Evolutionary conservation across 2,329 filamentous ascomycete genomes (phyloP), one percentile per base, ranked within the genome.

Genomic region (Exophiala alcalophila): DNA sequence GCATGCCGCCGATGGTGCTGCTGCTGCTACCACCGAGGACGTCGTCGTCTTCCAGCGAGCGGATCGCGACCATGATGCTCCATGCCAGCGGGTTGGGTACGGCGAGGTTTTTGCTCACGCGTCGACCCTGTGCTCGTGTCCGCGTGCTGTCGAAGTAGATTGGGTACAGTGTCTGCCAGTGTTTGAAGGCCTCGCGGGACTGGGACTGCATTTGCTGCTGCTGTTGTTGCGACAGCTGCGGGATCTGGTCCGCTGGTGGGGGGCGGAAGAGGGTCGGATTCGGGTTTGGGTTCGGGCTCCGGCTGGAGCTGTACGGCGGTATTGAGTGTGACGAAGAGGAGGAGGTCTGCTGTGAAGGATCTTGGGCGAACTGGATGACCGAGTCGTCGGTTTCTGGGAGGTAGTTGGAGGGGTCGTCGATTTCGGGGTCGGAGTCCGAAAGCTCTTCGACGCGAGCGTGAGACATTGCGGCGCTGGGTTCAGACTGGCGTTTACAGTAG

Each of bases 361-460:
- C n/a, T n/a, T n/a, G n/a, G n/a, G n/a, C n/a, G n/a, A n/a, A n/a
- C 26, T 64, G 61, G 47, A 65, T 62, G 48, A 68, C 62, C 44
- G 64, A 57, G 45, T 65, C 54, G 27, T 57, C 59, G 37, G 66
- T 61, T 16, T 60, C 54, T 16, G 66, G 66, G 52, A 70, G 76
- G 55, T 80, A 78, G 49, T 84, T 80, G 52, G 72, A 70, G 59
- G 90, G 85, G 68, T 92, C 85, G 65, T 83, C 84, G 68, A 95
- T 89, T 52, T 88, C 86, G 39, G 91, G 88, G 69, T 97, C 91
- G 10, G 85, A 87, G 72, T 94, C 88, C 47, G 83, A 87, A 51
- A 96, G 83, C 68, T 97, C 92, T 76, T 98, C 92, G 65, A 97
- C 83, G 49, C 84, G 83, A 47, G 90, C 81, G 71, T 92, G 66